Base-by-base conservation (phyloP, 23 red algal genomes). In the Gracilariopsis chorda region DNA sequence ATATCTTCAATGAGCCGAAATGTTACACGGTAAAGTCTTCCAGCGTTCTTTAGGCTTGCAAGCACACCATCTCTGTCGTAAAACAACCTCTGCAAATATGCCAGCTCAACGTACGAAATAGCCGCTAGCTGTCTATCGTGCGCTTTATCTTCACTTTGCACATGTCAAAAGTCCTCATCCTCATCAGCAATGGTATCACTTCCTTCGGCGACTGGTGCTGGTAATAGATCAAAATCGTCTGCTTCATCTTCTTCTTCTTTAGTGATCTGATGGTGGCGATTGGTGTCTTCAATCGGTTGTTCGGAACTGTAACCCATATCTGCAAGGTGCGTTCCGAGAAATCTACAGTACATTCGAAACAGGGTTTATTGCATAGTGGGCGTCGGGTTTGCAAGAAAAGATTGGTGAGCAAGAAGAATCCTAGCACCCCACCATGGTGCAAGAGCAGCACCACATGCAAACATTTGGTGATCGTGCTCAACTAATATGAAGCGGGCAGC, bases 51-150 rank as follows among this genome's bases (percentile, higher is more conserved):
- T 45, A 85, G 21, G 16, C 82, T 75, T n/a, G 48, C 59, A 16
- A 85, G 73, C 48, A 86, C 94, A 64, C 79, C 90, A n/a, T 93
- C 78, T 12, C 68, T 68, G 42, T 93, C 90, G 59, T 85, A 93
- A 57, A 74, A 78, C 29, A 67, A 8, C 20, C 59, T 83, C 56
- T 84, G 79, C 2, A 67, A 52, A 16, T 74, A 63, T 39, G 78
- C 46, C 46, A 86, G 43, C 37, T 93, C 90, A 41, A 93, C 25
- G 30, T 65, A 86, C 20, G 81, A 40, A 2, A 84, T 10, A 20
- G 55, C 90, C n/a, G 53, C 51, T 2, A 93, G 35, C 24, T 64
- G 36, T 27, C 42, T 47, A 37, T 84, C 90, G 37, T 40, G 37
- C 40, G 27, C 8, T 17, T 77, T 16, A 2, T 62, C 37, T 29